These are phyloP conservation scores for Blastocrithidia nonstop DNA, from an alignment of 208 protist species.

Conservation along the genomic window DNA sequence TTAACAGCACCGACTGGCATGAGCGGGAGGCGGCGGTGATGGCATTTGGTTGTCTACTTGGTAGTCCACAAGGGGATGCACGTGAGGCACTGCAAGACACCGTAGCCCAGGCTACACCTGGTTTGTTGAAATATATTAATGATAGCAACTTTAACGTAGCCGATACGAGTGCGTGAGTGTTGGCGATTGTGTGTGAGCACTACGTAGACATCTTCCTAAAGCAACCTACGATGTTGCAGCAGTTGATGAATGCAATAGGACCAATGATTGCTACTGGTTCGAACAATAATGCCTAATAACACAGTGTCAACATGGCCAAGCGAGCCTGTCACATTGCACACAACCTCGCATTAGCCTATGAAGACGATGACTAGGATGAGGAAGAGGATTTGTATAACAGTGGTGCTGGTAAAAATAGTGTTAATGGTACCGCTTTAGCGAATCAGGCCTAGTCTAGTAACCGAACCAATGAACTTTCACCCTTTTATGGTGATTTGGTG, in stretches of 20 bases:
- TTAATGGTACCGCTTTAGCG: neutral
- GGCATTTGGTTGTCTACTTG: conserved; percentile 93
- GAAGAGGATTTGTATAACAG: conserved; percentile 1
- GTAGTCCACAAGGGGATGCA: conserved; percentile 60
- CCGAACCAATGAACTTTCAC: conserved; percentile 70
- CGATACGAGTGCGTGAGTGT: conserved; percentile 90
- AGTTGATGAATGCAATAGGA: conserved; percentile 48
- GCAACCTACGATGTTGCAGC: conserved; percentile 31
- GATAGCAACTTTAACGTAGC: conserved; percentile 70
- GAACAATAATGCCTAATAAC: no score
- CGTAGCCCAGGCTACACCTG: conserved; percentile 74
- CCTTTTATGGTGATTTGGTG: conserved; percentile 69
- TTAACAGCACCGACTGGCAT: conserved; percentile 86
- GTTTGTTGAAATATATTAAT: conserved; percentile 80
- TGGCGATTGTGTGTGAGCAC: conserved; percentile 88
- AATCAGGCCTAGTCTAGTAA: neutral
- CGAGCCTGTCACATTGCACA: conserved; percentile 90
- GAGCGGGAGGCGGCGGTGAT: conserved; percentile 89
- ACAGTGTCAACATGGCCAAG: conserved; percentile 52
- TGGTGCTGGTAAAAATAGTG: neutral
- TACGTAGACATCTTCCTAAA: conserved; percentile 66
- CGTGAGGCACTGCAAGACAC: conserved; percentile 65
- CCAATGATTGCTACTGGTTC: conserved; percentile 35
- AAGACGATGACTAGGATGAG: conserved; percentile 50
- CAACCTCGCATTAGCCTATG: conserved; percentile 84